Evolutionary conservation across 1,139 yeast species (phyloP), one percentile per base, ranked within the genome.

Genomic region (Suhomyces atakaporum): DNA sequence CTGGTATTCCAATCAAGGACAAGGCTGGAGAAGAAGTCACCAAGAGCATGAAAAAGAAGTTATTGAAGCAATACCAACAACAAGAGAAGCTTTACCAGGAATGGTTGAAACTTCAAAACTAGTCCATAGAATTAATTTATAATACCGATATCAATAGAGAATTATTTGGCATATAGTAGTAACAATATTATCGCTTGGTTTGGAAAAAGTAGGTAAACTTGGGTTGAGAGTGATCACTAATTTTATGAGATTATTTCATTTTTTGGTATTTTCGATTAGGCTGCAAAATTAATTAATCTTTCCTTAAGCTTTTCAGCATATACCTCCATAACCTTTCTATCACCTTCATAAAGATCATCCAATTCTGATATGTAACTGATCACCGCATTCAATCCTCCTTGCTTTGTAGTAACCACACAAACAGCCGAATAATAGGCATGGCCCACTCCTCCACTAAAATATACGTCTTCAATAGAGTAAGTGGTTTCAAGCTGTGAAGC

Each of bases 81-180:
- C 99, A 92, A 60, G 81, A 80, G 56, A 89, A 89, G 66, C 73
- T 90, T 28, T 79, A 89, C 57, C 79, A 81, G 25, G 89, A 84
- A 54, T 87, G 77, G 45, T 55, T 65, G 47, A 32, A 31, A 26
- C 29, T 36, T 16, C 25, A 6, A 8, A 18, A 18, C 20, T 6
- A 18, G 7, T 18, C 7, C 8, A 18, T 18, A 18, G 5, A 18
- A 5, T 8, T 6, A 5, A 13, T 4, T 25, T 9, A 13, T 25
- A 22, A n/a, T 18, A 18, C 20, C 20, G 20, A 6, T 8, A 18
- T 18, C n/a, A n/a, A n/a, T n/a, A n/a, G n/a, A n/a, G n/a, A n/a
- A n/a, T n/a, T n/a, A n/a, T n/a, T n/a, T n/a, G n/a, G n/a, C n/a
- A n/a, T n/a, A n/a, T 18, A 18, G 20, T 18, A 18, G 7, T 8